Base-by-base conservation (phyloP, 2,329 filamentous ascomycete genomes). In the Sporothrix protearum region DNA sequence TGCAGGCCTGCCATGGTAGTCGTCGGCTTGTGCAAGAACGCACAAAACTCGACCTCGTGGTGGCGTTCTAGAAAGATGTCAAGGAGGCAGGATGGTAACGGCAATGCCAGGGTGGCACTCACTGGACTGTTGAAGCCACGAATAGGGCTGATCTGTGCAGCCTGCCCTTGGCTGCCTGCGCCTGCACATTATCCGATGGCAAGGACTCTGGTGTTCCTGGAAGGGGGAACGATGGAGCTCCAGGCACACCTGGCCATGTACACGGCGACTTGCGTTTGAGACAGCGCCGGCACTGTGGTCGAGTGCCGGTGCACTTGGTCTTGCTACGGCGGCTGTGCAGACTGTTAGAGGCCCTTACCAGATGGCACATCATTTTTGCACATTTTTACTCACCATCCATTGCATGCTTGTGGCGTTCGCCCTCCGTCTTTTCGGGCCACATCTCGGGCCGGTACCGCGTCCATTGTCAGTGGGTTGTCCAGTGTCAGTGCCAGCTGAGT, bases 311-410 rank as follows among this genome's bases (percentile, higher is more conserved):
- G 61, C 70, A 71, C 10, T 66, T 55, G 10, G 66, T 68, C 45
- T 71, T 71, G 36, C 70, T 51, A 10, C 33, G 10, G 39, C 70
- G 70, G 61, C 70, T 71, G 64, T 71, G 64, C n/a, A 36, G 5
- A n/a, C 9, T 2, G 42, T 49, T 6, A 66, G 42, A 51, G 22
- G 12, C 4, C 19, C n/a, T n/a, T n/a, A n/a, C n/a, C n/a, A n/a
- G n/a, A n/a, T n/a, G n/a, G 25, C 61, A 10, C 33, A 39, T n/a
- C n/a, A 12, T n/a, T n/a, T n/a, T 28, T 3, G 19, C 8, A 28
- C n/a, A 8, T 12, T 22, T 19, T 16, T 2, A 49, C 63, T 49
- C 25, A 67, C 63, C 63, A 67, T 12, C 22, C 63, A 16, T 67
- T 42, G 16, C 63, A 67, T 14, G 63, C 63, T 28, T 67, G 63